These are phyloP conservation scores for Anthostomella pinea DNA, from an alignment of 2,329 filamentous ascomycete genomes.

Conservation along the genomic window DNA sequence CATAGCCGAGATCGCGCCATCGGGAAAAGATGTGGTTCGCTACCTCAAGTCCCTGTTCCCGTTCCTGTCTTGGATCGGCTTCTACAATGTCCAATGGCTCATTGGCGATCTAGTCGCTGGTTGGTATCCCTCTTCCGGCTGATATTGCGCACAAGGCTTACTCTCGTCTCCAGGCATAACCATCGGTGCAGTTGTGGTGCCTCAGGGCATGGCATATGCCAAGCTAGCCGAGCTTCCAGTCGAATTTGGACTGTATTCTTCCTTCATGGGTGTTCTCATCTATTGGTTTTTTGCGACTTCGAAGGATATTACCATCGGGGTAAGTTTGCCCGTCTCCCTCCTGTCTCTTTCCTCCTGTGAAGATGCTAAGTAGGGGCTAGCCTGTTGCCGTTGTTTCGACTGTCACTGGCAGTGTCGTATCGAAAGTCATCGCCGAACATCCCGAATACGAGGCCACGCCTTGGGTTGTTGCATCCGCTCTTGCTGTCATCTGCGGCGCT, in stretches of 20 bases:
- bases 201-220: slow-evolving; percentile 95
- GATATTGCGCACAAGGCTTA: slow-evolving; percentile 16
- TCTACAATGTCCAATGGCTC: slow-evolving; percentile 90
- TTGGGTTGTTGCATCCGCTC: slow-evolving; percentile 71
- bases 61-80: slow-evolving; percentile 81
- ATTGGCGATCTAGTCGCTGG: slow-evolving; percentile 86
- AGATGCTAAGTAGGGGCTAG: slow-evolving; percentile 37
- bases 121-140: slow-evolving; percentile 30
- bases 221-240: slow-evolving; percentile 74
- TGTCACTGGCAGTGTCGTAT: slow-evolving; percentile 78
- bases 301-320: slow-evolving; percentile 96
- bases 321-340: slow-evolving; percentile 42
- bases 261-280: slow-evolving; percentile 89
- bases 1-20: slow-evolving; percentile 63
- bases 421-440: slow-evolving; percentile 54
- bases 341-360: slow-evolving; percentile 6
- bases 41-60: slow-evolving; percentile 79
- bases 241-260: slow-evolving; percentile 88
- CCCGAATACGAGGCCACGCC: slow-evolving; percentile 49
- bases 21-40: slow-evolving; percentile 44
- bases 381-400: slow-evolving; percentile 96
- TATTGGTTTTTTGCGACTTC: slow-evolving; percentile 99
- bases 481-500: slow-evolving; percentile 73
- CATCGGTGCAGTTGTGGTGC: slow-evolving; percentile 72
- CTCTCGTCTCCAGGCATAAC: slow-evolving; percentile 43